Conservation (phyloP, 2,329 filamentous ascomycete genomes). For the Trichophyton verrucosum region DNA sequence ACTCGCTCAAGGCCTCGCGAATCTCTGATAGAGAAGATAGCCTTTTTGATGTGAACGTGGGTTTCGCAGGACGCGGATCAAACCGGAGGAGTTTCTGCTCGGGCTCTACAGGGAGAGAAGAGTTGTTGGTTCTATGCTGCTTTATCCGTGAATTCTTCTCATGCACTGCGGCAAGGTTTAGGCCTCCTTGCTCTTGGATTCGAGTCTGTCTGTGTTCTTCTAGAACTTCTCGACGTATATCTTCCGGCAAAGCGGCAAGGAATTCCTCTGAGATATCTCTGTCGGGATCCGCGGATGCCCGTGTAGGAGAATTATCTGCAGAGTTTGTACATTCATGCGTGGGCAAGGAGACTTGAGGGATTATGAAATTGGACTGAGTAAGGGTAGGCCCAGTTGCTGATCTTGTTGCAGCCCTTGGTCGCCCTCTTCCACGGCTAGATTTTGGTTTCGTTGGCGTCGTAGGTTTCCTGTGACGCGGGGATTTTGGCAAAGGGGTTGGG, state of each 20-base stretch:
- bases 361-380: conserved; percentile 61
- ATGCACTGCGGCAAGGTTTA: conserved; percentile 27
- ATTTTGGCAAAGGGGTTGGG: conserved; percentile 24
- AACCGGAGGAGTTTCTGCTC: conserved; percentile 33
- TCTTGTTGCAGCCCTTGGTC: conserved; percentile 39
- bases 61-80: conserved; percentile 40
- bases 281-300: conserved; percentile 20
- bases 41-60: conserved; percentile 51
- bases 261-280: conserved; percentile 53
- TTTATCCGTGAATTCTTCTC: background rate
- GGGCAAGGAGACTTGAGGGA: conserved; percentile 17
- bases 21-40: conserved; percentile 50
- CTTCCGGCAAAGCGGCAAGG: conserved; percentile 68
- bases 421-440: conserved; percentile 41
- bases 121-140: background rate
- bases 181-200: conserved; percentile 44
- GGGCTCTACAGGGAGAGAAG: conserved; percentile 3
- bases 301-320: conserved; percentile 14
- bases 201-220: conserved; percentile 55
- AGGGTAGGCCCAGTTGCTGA: conserved; percentile 47
- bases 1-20: conserved; percentile 59
- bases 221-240: conserved; percentile 65
- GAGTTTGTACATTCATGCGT: conserved; percentile 10
- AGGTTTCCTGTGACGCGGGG: conserved; percentile 30
- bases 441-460: conserved; percentile 51